Evolutionary conservation across 176 grass and related monocot genomes (phyloP), one percentile per base, ranked within the genome.

Genomic region (Areca catechu): DNA sequence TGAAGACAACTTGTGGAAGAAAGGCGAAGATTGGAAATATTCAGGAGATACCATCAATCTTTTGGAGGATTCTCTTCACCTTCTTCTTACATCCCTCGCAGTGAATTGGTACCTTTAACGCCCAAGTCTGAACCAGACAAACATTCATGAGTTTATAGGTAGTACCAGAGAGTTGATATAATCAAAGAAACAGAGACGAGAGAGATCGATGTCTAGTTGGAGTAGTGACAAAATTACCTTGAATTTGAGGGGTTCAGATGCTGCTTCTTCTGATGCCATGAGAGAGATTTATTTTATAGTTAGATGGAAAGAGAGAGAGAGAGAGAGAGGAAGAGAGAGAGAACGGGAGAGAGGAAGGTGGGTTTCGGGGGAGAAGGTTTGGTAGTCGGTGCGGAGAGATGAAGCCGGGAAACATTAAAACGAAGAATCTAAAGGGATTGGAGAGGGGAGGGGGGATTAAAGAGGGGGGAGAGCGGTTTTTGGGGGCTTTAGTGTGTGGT

Each of bases 11-110:
- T 25, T 9, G 20, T 7, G 48, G 10, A n/a, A 51, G 47, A 65
- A 56, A 67, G 3, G 18, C 21, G 16, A 6, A 25, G 24, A 15
- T 6, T 58, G 15, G 3, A 28, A 7, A n/a, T 20, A 24, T 4
- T 12, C 24, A 27, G 28, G 6, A 16, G 61, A 57, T 28, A 83
- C 80, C 80, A 50, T 83, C 74, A 49, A 78, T 62, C 30, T 67
- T 37, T 15, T 74, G 74, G 24, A 83, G 74, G 52, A 78, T 37
- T 62, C 50, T 65, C 64, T 60, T 83, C 22, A 83, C 80, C 70
- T 78, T 83, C 70, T 83, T 83, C 70, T 78, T 77, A 74, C 80
- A 83, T 64, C 74, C 80, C 37, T 83, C 62, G 51, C 80, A 83
- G 58, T 77, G 70, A 34, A 83, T 74, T 53, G 71, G 54, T 49